Conservation (phyloP, 2,329 filamentous ascomycete species). For the Pseudogymnoascus sp. region DNA sequence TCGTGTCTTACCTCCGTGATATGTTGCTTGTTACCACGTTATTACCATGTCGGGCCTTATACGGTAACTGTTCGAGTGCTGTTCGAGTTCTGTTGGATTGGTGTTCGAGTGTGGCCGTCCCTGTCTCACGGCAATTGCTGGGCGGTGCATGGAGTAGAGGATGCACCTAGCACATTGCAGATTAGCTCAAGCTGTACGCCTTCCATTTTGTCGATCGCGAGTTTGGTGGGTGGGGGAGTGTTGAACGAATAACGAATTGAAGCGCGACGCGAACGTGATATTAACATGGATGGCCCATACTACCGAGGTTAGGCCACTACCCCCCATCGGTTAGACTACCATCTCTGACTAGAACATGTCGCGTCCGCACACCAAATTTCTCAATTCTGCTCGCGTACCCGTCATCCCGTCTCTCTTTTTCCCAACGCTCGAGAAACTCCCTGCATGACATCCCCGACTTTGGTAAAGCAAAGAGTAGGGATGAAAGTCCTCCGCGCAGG, state of each 20-base stretch:
- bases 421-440: neutral
- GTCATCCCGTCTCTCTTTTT: neutral
- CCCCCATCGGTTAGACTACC: neutral
- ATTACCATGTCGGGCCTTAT: neutral
- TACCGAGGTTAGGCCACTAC: neutral
- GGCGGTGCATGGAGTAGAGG: neutral
- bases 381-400: neutral
- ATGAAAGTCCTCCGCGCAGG: neutral
- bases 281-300: neutral
- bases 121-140: neutral
- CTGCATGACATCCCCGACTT: neutral
- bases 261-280: neutral
- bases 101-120: neutral
- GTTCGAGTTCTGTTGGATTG: neutral
- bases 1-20: neutral
- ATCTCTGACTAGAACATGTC: neutral
- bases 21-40: neutral
- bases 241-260: neutral
- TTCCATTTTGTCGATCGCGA: conserved; percentile 3
- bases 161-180: neutral
- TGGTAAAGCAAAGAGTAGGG: neutral
- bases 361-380: neutral
- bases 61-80: conserved; percentile 4
- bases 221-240: neutral
- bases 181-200: neutral